Evolutionary conservation across 2,329 filamentous ascomycete genomes (phyloP), one percentile per base, ranked within the genome.

Genomic region (Alternaria longipes): DNA sequence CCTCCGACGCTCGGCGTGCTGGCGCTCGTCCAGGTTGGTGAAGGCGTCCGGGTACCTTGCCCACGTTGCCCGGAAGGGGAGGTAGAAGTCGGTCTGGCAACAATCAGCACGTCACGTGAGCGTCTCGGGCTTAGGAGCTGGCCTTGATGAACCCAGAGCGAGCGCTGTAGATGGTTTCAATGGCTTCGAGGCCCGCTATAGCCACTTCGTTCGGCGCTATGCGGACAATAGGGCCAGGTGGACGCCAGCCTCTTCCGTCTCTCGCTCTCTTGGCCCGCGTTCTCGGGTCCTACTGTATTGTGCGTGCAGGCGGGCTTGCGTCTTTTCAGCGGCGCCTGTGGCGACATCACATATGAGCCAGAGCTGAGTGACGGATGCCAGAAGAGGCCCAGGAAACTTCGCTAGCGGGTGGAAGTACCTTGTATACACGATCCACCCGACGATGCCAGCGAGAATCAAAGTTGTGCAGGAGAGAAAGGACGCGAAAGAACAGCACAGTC

Each of bases 181-280:
- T 49, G 4, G 59, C 54, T 46, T 56, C 58, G 22, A 47, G 58
- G 16, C 56, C 58, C 9, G 58, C 53, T 36, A 60, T 56, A 1
- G 52, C 52, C 22, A 61, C 44, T 32, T 61, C 59, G 32, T 61
- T 57, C 14, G 54, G 59, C 4, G 59, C 59, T 7, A 61, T 61
- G 11, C 59, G 41, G 30, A 61, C 26, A 12, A 61, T 53, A 1
- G 54, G 47, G 3, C 57, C 56, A 26, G 26, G 26, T 26, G 26
- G 26, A 26, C 26, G 26, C 7, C 26, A 26, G 26, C 26, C 26
- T 26, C 26, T 26, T 26, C 26, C 26, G 26, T 26, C 26, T 26
- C 26, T 26, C 26, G 26, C 26, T 26, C 26, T 26, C 26, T 26
- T 26, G 7, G 26, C 26, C 4, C 26, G 26, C 26, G 26, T 26